Evolutionary conservation across 768 basidiomycete genomes (phyloP), one percentile per base, ranked within the genome.

Genomic region (Rhodotorula taiwanensis): DNA sequence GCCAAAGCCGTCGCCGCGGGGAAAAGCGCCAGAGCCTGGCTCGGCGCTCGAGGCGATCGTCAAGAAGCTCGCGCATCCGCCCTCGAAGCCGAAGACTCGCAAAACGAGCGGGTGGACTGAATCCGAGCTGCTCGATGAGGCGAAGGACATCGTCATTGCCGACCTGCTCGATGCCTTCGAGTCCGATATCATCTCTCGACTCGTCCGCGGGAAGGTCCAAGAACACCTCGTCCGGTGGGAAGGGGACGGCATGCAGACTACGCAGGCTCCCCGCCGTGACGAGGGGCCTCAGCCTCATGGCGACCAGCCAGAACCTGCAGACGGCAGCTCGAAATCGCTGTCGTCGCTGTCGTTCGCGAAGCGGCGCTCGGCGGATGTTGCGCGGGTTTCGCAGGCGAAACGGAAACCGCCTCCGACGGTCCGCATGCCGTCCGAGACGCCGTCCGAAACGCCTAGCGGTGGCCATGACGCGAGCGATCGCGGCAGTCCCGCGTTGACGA

Each of bases 71-170:
- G 27, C 50, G n/a, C 63, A 49, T 6, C 44, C 18, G 28, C 36
- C 52, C 8, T 7, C 25, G 9, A 18, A 34, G n/a, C n/a, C 33
- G 3, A 41, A 39, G 13, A 36, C 55, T 27, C 48, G 55, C 31
- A 66, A 67, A 56, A 61, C 57, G 41, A 48, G n/a, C 30, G 62
- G 65, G 3, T 70, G 69, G 69, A 67, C 69, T 9, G 49, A 61
- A 21, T 59, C 30, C 16, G 69, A 70, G 48, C 44, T 71, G 15
- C 58, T 68, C 48, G 58, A 54, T 1, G 66, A 68, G 52, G 67
- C 70, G 25, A 59, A 64, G 34, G 63, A 66, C 28, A 41, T 68
- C 30, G 49, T 72, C 42, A 44, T 68, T 33, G 39, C n/a, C 16
- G 71, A 72, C 18, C 28, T 70, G n/a, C 27, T 67, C 36, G 66